phyloP scores from a whole-genome alignment of 2,329 filamentous ascomycete species.

The Colletotrichum lupini region DNA sequence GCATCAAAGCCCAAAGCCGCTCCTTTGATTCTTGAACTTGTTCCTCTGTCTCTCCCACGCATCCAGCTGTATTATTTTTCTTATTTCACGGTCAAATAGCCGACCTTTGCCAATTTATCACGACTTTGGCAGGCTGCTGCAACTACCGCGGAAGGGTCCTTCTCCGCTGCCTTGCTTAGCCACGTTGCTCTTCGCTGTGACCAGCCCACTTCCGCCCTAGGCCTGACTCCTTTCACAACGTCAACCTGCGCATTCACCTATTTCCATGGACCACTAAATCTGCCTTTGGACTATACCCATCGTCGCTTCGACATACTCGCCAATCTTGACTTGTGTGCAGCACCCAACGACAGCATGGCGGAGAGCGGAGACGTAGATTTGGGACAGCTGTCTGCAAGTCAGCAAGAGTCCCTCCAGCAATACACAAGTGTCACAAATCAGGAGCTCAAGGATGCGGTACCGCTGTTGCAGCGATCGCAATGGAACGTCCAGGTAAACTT shows the following conservation, averaged over 20 bases:
- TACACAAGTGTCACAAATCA: constrained; percentile 91
- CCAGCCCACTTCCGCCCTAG: not conserved
- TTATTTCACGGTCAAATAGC: not conserved
- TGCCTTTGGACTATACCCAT: not conserved
- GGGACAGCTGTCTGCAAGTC: constrained; percentile 77
- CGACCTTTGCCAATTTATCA: not conserved
- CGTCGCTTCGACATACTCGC: not conserved
- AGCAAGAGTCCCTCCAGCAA: constrained; percentile 88
- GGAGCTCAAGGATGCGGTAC: constrained; percentile 78
- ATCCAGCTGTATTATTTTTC: too few species aligned
- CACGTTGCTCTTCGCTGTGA: not conserved
- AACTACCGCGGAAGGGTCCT: not conserved
- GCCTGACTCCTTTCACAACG: not conserved
- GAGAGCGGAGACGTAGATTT: constrained; percentile 65
- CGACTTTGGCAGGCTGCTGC: not conserved
- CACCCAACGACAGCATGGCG: constrained; percentile 47
- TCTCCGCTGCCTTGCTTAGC: not conserved
- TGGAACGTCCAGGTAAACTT: constrained; percentile 89
- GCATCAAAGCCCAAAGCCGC: not conserved
- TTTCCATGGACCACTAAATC: constrained; percentile 9
- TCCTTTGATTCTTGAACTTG: not conserved
- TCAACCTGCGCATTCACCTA: not conserved
- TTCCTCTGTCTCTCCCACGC: not conserved
- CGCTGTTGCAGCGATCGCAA: constrained; percentile 84
- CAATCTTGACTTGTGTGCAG: not conserved